Evolutionary conservation across 2,329 filamentous ascomycete genomes (phyloP), one percentile per base, ranked within the genome.

Genomic region (Diaporthe australafricana): DNA sequence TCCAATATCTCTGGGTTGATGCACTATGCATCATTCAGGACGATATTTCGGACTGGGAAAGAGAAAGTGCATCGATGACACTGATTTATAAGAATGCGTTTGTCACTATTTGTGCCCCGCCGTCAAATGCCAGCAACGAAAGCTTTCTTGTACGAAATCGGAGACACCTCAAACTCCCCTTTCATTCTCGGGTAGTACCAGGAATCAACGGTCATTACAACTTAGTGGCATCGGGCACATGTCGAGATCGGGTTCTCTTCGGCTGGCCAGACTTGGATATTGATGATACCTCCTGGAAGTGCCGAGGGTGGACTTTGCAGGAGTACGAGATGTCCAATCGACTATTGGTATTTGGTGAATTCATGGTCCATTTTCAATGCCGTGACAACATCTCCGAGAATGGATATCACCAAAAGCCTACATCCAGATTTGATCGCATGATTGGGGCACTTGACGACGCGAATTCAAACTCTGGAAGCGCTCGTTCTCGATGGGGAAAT

Each of bases 1-100:
- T 74, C 4, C 60, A 27, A 3, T 76, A 75, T 45, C 45, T 77
- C 2, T 77, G 76, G 76, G 77, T 77, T 35, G 77, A 78, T 67
- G 75, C 74, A 1, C 50, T 78, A 5, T 77, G 75, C 62, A 77
- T 77, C 68, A 32, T 76, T 22, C 75, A 77, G 50, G 73, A 70
- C 17, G 55, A 65, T 3, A 53, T 38, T 17, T 70, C 60, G 11
- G 75, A 79, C 68, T 79, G 66, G 66, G 55, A 45, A 20, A 55
- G 9, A 17, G 66, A 68, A 17, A 52, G 48, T 30, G 25, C 25
- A 14, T 52, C 48, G 7, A 52, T 52, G 48, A 52, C 48, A 27
- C 25, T 52, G 25, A 52, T 52, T 27, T 52, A 30, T 22, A 52
- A 17, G 16, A 52, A 52, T 30, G 48, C 48, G 12, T 52, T 52